phyloP scores from a whole-genome alignment of 2,329 filamentous ascomycete genomes.

The Aspergillus intermedius region DNA sequence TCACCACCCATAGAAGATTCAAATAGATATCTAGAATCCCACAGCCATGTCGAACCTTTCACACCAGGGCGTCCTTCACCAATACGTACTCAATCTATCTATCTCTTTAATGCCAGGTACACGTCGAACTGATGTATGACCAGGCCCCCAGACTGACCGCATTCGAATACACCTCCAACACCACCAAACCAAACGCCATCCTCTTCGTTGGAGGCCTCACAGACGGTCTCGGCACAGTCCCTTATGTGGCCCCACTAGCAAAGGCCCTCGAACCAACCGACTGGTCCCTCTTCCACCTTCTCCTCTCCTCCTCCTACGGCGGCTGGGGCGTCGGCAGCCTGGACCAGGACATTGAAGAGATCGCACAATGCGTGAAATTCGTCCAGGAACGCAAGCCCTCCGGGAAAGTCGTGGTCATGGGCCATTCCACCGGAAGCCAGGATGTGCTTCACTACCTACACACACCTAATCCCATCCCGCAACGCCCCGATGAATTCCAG shows the following conservation, averaged over 20 bases:
- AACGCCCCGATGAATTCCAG: constrained; percentile 19
- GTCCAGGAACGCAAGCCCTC: constrained; percentile 35
- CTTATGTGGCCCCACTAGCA: constrained; percentile 48
- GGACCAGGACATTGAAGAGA: constrained; percentile 48
- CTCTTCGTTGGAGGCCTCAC: constrained; percentile 55
- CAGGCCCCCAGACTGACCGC: constrained; percentile 35
- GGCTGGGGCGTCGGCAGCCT: constrained; percentile 52
- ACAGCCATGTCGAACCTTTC: constrained; percentile 13
- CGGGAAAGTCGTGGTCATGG: constrained; percentile 60
- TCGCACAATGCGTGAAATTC: constrained; percentile 47
- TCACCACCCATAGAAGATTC: not conserved
- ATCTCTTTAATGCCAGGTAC: too few species aligned
- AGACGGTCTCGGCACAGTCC: constrained; percentile 51
- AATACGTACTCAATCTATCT: constrained; percentile 24
- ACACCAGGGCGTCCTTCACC: constrained; percentile 27
- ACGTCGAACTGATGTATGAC: constrained; percentile 3
- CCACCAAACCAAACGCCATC: constrained; percentile 42
- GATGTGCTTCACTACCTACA: constrained; percentile 60
- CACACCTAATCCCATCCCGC: constrained; percentile 33
- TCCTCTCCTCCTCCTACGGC: constrained; percentile 47
- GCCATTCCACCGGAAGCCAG: constrained; percentile 64
- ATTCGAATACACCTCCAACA: constrained; percentile 33
- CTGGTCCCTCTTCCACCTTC: constrained; percentile 49
- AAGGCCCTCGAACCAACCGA: constrained; percentile 40
- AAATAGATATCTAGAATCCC: too few species aligned